A percentile compares a stretch with the other conserved stretches of the same genome.
Evolutionary conservation across 2,329 filamentous ascomycete genomes (phyloP).

Genomic region (Mollisiaceae sp.): DNA sequence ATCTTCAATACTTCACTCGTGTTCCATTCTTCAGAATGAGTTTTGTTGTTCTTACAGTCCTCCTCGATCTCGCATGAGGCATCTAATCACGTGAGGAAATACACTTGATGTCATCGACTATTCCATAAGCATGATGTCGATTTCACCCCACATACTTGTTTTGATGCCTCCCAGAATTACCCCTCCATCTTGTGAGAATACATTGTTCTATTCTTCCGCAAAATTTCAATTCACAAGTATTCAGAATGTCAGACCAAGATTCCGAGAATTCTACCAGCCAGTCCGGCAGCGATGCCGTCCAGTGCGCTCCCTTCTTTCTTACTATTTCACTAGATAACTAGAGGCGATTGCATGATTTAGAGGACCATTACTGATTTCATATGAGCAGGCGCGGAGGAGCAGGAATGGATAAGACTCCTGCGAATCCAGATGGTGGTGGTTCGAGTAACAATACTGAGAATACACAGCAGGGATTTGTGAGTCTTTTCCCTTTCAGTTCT

Average conservation of each 20-base stretch:
- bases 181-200: too few species aligned
- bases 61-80: too few species aligned
- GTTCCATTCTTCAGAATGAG: not conserved
- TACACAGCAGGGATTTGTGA: not conserved
- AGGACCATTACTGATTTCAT: too few species aligned
- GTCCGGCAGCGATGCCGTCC: not conserved
- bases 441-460: not conserved
- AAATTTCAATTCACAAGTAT: not conserved
- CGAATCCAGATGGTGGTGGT: not conserved
- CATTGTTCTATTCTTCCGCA: not conserved
- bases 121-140: not conserved
- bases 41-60: not conserved
- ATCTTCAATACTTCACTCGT: not conserved
- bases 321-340: not conserved
- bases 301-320: not conserved
- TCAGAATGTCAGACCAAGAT: not conserved
- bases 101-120: conserved; percentile 4
- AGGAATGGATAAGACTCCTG: conserved; percentile 4
- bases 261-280: not conserved
- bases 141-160: not conserved
- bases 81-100: not conserved
- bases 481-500: not conserved
- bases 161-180: not conserved
- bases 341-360: not conserved
- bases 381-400: not conserved